Base-by-base conservation (phyloP, 1,139 yeast genomes). In the Protomyces gravidus region DNA sequence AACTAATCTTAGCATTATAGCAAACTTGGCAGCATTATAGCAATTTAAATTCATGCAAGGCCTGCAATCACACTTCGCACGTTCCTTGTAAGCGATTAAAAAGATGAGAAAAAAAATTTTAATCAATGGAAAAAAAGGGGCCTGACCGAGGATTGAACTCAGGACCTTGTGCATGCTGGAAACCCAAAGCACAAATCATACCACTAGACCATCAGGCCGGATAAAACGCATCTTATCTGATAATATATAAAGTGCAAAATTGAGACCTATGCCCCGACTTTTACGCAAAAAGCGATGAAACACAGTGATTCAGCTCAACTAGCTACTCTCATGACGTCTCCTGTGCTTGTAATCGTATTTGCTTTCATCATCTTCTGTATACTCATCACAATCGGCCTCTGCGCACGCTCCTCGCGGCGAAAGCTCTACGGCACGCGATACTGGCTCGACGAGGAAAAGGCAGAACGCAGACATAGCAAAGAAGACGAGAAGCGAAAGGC, bases 141-240 rank as follows among this genome's bases (percentile, higher is more conserved):
- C 75, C 74, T 74, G 71, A 75, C 74, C 67, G 75, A 75, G 75
- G 72, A 72, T 72, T 71, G 75, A 72, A 72, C 75, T 75, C 75
- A 66, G 74, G 75, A 67, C 75, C 75, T 71, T 75, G 72, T 75
- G 74, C 74, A n/a, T n/a, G n/a, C n/a, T n/a, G n/a, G n/a, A n/a
- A n/a, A 72, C 72, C 72, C 72, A 70, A 69, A 69, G 71, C 72
- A 71, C 69, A 72, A 68, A 69, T 69, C 72, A 69, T 69, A 69
- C 72, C 67, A 68, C 72, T 69, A 69, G 72, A 69, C 72, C 71
- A 69, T 71, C 68, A 71, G 71, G 72, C 72, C 72, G 39, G 17
- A 45, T 45, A 17, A 5, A n/a, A n/a, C n/a, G n/a, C n/a, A n/a
- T n/a, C n/a, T n/a, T n/a, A n/a, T n/a, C n/a, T n/a, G n/a, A n/a